Evolutionary conservation across 306 rosid genomes (phyloP).

Genomic region (Luffa acutangula): DNA sequence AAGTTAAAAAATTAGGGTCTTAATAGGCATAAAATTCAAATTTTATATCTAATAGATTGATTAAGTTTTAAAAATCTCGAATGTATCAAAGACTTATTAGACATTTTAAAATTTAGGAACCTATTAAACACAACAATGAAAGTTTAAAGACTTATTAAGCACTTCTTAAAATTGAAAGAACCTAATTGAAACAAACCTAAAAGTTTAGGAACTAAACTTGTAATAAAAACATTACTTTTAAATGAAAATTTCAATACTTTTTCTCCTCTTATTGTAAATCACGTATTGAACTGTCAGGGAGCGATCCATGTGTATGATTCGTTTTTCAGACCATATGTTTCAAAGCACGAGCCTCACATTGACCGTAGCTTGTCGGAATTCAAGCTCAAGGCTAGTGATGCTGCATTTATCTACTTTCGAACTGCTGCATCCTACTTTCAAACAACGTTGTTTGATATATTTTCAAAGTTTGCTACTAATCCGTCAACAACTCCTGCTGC

Average conservation of each 20-base stretch:
- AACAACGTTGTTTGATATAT: constrained; percentile 51
- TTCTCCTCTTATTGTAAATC: constrained; percentile 39
- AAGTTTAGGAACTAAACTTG: too few species aligned
- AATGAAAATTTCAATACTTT: constrained; percentile 5
- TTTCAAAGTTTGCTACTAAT: constrained; percentile 71
- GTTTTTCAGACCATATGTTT: constrained; percentile 77
- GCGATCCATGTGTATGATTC: constrained; percentile 74
- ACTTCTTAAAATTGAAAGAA: too few species aligned
- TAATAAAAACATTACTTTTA: too few species aligned
- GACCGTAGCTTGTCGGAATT: constrained; percentile 73
- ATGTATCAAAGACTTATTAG: too few species aligned
- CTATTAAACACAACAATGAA: too few species aligned
- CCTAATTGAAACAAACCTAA: too few species aligned
- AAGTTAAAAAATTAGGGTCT: too few species aligned
- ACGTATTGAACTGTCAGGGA: constrained; percentile 31
- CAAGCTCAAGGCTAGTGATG: constrained; percentile 66
- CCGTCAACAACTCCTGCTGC: constrained; percentile 46
- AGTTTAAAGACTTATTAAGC: too few species aligned
- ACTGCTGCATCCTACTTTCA: constrained; percentile 69
- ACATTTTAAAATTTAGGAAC: too few species aligned
- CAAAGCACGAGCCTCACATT: constrained; percentile 69
- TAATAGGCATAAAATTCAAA: too few species aligned
- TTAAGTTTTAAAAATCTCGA: too few species aligned
- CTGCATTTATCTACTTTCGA: constrained; percentile 57
- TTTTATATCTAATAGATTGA: too few species aligned